Evolutionary conservation across 2,329 filamentous ascomycete genomes (phyloP), one percentile per base, ranked within the genome.

Genomic region (Pseudogymnoascus verrucosus): DNA sequence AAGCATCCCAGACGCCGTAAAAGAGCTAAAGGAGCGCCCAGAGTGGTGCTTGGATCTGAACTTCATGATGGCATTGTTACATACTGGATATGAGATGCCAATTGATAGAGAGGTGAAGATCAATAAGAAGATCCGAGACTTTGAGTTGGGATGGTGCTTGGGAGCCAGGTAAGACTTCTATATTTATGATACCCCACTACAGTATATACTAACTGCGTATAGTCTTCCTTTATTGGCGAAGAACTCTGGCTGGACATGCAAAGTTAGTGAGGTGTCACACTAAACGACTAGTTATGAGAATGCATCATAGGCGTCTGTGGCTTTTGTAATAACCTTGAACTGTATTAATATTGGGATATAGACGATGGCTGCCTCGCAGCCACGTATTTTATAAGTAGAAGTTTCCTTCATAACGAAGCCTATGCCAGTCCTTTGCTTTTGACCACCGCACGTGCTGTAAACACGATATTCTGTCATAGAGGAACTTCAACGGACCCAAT

Each of bases 21-120:
- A 88, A 1, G 92, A 98, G 78, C 82, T 99, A 34, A 79, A 81
- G 62, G 92, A 84, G 66, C 85, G 93, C 64, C 92, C 95, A 1
- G 93, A 99, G 77, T 90, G 89, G 76, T 99, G 95, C 78, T 79
- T 99, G 71, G 95, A 99, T 76, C 80, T 99, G 70, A 99, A 91
- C 80, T 99, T 98, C 74, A 97, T 97, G 91, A 79, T 96, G 71
- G 90, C 90, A 26, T 81, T 99, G 64, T 79, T 98, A 63, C 93
- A 98, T 77, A 96, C 91, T 5, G 95, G 95, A 2, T 99, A 99
- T 72, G 95, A 98, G 69, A 97, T 99, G 91, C 93, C 93, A 3
- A 88, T 98, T 71, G 91, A 96, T 69, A 85, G 96, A 40, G 95
- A 99, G 77, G 92, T 99, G 68, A 93, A 90, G 82, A 96, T 97